Evolutionary conservation across 805 yeast species (phyloP).

Genomic region (Yamadazyma sp.): DNA sequence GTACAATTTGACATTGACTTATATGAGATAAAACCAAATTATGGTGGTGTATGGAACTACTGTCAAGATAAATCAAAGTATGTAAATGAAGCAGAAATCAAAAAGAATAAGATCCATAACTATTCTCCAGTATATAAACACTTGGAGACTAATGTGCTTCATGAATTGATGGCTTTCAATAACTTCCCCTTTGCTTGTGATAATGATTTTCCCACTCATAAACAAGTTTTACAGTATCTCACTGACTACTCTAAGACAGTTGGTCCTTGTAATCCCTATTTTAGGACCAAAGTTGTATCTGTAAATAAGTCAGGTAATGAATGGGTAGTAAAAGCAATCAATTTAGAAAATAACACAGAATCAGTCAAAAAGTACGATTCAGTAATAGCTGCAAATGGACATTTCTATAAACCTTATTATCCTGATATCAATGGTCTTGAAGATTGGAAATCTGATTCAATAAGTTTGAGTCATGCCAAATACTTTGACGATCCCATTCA

Average conservation of each 20-base stretch:
- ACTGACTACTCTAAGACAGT: constrained; percentile 43
- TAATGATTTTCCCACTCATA: constrained; percentile 30
- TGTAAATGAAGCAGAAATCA: constrained; percentile 8
- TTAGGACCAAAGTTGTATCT: constrained; percentile 15
- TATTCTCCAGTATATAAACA: constrained; percentile 57
- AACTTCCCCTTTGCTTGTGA: constrained; percentile 27
- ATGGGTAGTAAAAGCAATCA: constrained; percentile 16
- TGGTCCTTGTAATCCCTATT: constrained; percentile 6
- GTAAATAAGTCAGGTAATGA: constrained; percentile 9
- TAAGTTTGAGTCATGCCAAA: constrained; percentile 31
- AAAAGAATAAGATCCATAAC: constrained; percentile 13
- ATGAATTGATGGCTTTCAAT: constrained; percentile 58
- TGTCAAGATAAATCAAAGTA: constrained; percentile 5
- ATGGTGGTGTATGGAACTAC: constrained; percentile 80
- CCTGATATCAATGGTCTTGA: constrained; percentile 31
- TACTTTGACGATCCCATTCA: constrained; percentile 23
- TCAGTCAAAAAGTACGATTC: constrained; percentile 23
- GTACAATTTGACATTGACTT: constrained; percentile 46
- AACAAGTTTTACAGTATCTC: constrained; percentile 61
- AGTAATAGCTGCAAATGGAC: constrained; percentile 38
- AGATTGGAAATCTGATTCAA: constrained; percentile 28
- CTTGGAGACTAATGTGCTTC: constrained; percentile 68
- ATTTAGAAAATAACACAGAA: constrained; percentile 1
- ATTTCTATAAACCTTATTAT: constrained; percentile 33
- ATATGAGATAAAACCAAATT: constrained; percentile 52